Conservation (phyloP, 2,329 filamentous ascomycete genomes). For the Aureobasidium sp. region DNA sequence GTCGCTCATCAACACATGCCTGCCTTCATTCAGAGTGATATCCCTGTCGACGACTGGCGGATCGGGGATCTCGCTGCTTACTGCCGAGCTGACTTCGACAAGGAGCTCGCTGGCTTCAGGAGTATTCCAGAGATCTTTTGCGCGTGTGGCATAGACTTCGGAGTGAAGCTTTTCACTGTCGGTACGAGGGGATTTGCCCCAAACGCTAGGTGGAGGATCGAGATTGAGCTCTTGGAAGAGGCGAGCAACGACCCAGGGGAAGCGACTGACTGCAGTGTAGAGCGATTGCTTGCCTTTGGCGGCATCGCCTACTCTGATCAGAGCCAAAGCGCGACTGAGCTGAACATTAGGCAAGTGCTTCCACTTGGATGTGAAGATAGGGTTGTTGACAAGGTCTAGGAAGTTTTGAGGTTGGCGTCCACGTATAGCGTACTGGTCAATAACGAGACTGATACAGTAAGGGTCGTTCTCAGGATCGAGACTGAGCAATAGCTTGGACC, state of each 20-base stretch:
- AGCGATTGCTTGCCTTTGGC: conserved; percentile 58
- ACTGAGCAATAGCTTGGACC: conserved; percentile 75
- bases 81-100: conserved; percentile 55
- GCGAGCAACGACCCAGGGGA: conserved; percentile 77
- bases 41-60: conserved; percentile 25
- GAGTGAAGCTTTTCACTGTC: conserved; percentile 60
- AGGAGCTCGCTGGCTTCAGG: conserved; percentile 61
- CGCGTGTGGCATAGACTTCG: conserved; percentile 64
- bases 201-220: conserved; percentile 67
- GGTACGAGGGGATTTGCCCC: conserved; percentile 64
- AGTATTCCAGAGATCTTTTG: conserved; percentile 81
- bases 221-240: conserved; percentile 75
- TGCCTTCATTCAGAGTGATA: conserved; percentile 51
- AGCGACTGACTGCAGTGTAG: conserved; percentile 56
- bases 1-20: conserved; percentile 72
- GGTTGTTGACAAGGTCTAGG: conserved; percentile 55
- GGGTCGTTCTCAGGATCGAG: conserved; percentile 67
- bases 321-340: conserved; percentile 69
- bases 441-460: conserved; percentile 69
- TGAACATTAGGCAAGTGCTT: conserved; percentile 58
- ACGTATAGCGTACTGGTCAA: conserved; percentile 78
- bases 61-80: conserved; percentile 35
- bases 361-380: conserved; percentile 39
- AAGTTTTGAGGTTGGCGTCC: conserved; percentile 70
- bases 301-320: conserved; percentile 59